Evolutionary conservation across 2,329 filamentous ascomycete species (phyloP).

Genomic region (Pyrenochaeta sp.): DNA sequence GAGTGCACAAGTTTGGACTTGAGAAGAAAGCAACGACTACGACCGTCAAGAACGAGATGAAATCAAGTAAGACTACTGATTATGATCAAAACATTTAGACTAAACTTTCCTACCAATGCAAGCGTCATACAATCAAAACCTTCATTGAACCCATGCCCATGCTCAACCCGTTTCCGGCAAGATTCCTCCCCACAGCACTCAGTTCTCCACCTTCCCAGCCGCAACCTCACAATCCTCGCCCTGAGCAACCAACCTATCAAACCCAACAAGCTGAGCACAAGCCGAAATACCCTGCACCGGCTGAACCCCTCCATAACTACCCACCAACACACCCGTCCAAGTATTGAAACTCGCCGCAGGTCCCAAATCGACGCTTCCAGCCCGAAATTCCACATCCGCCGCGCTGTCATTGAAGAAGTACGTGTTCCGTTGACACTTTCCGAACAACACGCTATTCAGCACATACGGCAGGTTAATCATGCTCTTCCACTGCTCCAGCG

Average conservation of each 20-base stretch:
- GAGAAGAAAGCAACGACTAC: too few relatives aligned
- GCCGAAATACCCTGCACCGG: slow-evolving; percentile 14
- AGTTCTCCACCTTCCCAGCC: slow-evolving; percentile 5
- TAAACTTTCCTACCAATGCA: too few relatives aligned
- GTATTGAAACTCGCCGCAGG: slow-evolving; percentile 8
- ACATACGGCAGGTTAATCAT: slow-evolving; percentile 16
- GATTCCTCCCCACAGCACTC: too few relatives aligned
- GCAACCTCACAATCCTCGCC: slow-evolving; percentile 19
- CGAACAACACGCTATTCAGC: slow-evolving; percentile 1
- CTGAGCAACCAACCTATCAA: slow-evolving; percentile 7
- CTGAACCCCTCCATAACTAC: slow-evolving; percentile 2
- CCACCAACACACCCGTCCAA: slow-evolving; percentile 3
- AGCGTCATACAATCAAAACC: too few relatives aligned
- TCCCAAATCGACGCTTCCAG: slow-evolving; percentile 15
- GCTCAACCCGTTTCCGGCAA: too few relatives aligned
- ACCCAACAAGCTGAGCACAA: slow-evolving; percentile 17
- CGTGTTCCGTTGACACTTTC: slow-evolving; percentile 15
- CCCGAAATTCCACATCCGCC: slow-evolving; percentile 8
- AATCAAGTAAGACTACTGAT: too few relatives aligned
- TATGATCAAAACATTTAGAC: too few relatives aligned
- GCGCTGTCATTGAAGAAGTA: slow-evolving; percentile 15
- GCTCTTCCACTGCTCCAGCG: slow-evolving; percentile 7
- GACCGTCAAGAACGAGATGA: too few relatives aligned
- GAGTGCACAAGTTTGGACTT: background rate
- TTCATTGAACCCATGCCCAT: too few relatives aligned